These are phyloP conservation scores for Ceratocystis huliohia DNA, from an alignment of 2,329 filamentous ascomycete species.

Conservation along the genomic window DNA sequence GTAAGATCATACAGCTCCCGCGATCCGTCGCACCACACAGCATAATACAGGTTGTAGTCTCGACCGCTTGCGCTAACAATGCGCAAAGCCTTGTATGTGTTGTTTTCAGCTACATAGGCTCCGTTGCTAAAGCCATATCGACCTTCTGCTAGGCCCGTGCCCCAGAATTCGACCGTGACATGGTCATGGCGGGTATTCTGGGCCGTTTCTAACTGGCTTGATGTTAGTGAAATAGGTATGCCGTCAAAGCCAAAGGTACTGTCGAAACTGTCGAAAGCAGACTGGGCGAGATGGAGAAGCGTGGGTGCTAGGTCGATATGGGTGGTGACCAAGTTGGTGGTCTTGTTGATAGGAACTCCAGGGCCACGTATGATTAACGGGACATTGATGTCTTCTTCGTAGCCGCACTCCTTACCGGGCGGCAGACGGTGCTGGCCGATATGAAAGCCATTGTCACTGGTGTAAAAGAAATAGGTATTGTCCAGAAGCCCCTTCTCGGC, in stretches of 20 bases:
- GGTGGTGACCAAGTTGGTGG: conserved; percentile 32
- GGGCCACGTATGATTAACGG: conserved; percentile 40
- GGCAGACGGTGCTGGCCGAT: conserved; percentile 40
- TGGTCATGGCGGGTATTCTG: conserved; percentile 32
- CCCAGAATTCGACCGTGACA: conserved; percentile 43
- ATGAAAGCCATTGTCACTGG: conserved; percentile 42
- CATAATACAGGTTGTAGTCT: conserved; percentile 42
- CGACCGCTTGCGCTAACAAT: conserved; percentile 29
- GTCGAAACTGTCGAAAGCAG: conserved; percentile 28
- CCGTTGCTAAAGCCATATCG: conserved; percentile 21
- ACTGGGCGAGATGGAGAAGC: conserved; percentile 33
- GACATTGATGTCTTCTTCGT: conserved; percentile 40
- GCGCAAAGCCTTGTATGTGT: conserved; percentile 44
- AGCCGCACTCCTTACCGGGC: conserved; percentile 40
- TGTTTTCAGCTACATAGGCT: conserved; percentile 26
- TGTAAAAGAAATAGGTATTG: conserved; percentile 41
- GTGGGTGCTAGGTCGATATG: conserved; percentile 46
- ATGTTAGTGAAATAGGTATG: conserved; percentile 32
- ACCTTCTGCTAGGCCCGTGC: conserved; percentile 28
- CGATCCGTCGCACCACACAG: conserved; percentile 41
- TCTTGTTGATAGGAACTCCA: conserved; percentile 30
- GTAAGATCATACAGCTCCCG: conserved; percentile 41
- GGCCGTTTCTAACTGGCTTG: conserved; percentile 22
- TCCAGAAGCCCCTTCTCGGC: conserved; percentile 28
- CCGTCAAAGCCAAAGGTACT: conserved; percentile 46